Percentiles rank a stretch among this genome's conserved stretches.
phyloP scores from a whole-genome alignment of 208 protist genomes.

The Angomonas deanei region DNA sequence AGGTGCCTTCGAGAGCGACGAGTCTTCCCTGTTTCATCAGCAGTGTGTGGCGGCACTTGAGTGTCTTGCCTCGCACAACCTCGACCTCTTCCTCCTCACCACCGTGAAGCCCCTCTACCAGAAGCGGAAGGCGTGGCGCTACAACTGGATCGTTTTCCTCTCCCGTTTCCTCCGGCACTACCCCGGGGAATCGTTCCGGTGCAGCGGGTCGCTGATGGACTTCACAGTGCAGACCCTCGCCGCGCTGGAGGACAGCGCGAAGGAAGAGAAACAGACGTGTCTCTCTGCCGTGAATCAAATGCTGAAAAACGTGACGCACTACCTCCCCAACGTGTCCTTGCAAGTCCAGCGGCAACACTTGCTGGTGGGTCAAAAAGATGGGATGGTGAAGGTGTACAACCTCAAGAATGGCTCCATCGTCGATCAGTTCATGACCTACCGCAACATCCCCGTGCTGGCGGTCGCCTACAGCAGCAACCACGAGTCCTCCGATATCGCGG shows the following conservation, averaged over 20 bases:
- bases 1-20: not conserved
- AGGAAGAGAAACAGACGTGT: constrained; percentile 29
- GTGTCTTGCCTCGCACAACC: constrained; percentile 21
- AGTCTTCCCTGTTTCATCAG: not conserved
- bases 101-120: constrained; percentile 16
- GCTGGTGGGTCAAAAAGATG: constrained; percentile 52
- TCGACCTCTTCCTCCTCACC: constrained; percentile 17
- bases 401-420: constrained; percentile 51
- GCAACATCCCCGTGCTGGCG: constrained; percentile 30
- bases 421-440: constrained; percentile 52
- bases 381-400: constrained; percentile 60
- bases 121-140: constrained; percentile 12
- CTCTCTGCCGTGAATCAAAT: constrained; percentile 34
- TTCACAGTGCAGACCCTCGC: constrained; percentile 27
- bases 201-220: constrained; percentile 14
- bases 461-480: constrained; percentile 77
- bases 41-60: constrained; percentile 19
- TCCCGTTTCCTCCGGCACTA: constrained; percentile 23
- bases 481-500: constrained; percentile 59
- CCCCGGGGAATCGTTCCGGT: constrained; percentile 14
- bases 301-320: constrained; percentile 27
- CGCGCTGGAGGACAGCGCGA: constrained; percentile 16
- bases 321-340: constrained; percentile 70
- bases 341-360: constrained; percentile 65
- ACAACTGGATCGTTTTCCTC: constrained; percentile 30